Evolutionary conservation across 202 grass and related monocot species (phyloP).

Genomic region (Zoysia matrella): DNA sequence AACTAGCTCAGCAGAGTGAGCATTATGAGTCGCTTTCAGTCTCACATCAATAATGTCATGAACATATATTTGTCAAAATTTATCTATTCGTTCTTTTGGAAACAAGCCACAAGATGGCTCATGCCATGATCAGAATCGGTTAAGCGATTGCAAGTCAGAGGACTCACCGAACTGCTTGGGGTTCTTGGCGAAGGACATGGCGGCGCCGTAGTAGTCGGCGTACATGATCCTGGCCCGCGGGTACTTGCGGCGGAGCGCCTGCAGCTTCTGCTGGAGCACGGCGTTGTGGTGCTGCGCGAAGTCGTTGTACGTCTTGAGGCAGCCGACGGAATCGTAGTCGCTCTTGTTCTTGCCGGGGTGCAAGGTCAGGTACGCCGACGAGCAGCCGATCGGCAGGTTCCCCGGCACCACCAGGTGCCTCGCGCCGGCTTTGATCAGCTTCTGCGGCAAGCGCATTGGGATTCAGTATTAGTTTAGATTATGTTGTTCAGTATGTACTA

Average conservation of each 20-base stretch:
- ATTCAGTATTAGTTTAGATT: conserved; percentile 1
- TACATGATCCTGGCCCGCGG: conserved; percentile 73
- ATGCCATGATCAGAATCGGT: too few species aligned
- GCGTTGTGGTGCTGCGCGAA: conserved; percentile 85
- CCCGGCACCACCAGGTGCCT: conserved; percentile 82
- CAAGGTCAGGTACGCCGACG: conserved; percentile 76
- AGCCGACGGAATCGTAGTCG: conserved; percentile 68
- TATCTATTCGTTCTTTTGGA: neutral
- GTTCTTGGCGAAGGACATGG: conserved; percentile 68
- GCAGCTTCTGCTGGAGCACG: conserved; percentile 66
- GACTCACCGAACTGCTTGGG: conserved; percentile 85
- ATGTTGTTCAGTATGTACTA: too few species aligned
- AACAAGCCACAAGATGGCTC: neutral
- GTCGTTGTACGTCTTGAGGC: conserved; percentile 75
- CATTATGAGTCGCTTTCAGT: conserved; percentile 23
- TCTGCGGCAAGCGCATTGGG: conserved; percentile 34
- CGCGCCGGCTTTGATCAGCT: conserved; percentile 70
- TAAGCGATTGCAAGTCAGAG: neutral
- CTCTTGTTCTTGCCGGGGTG: conserved; percentile 57
- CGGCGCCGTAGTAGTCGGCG: conserved; percentile 85
- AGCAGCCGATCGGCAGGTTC: conserved; percentile 86
- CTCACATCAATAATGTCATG: conserved; percentile 26
- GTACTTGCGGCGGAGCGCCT: conserved; percentile 61
- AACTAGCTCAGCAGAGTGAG: neutral
- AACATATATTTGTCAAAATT: neutral